Evolutionary conservation across 768 basidiomycete genomes (phyloP), one percentile per base, ranked within the genome.

Genomic region (Tricholoma sp.): DNA sequence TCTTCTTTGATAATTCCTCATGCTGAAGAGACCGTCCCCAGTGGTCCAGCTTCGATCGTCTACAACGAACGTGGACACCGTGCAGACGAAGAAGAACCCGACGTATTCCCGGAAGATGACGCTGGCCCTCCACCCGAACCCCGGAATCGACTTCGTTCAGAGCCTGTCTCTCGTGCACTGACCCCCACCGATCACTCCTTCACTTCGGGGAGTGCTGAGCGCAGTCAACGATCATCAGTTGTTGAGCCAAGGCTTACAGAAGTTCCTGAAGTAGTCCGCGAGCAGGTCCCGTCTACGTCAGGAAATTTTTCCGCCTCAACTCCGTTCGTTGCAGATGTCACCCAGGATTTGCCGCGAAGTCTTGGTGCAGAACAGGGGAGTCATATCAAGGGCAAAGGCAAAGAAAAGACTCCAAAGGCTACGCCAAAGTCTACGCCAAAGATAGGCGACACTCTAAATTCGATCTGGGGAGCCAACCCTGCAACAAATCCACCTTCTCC

Each of bases 21-120:
- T 50, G 18, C 31, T 41, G 32, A 34, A 57, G 37, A 61, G 18
- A 49, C 59, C 45, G n/a, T 59, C 19, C 41, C 27, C 58, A 90
- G 89, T 58, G 89, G 89, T 16, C 89, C 89, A 3, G 89, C 88
- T 0, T 83, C 85, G 6, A 91, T 91, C 55, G 81, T 91, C 10
- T 91, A 89, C 72, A 91, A 88, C 66, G 89, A 91, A 71, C 80
- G 87, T 53, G 88, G 89, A 0, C 83, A 84, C 60, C 81, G 88
- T 55, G 76, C 80, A 4, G 87, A 88, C 34, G 88, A 91, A 66
- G 88, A 89, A 34, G 89, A 90, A 61, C 76, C 75, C 0, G 86
- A 89, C 59, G 66, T 69, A 11, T 83, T 78, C 56, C 82, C 84
- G 0, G 88, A 89, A 67, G 88, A 89, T 56, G 86, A 89, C 57